These are phyloP conservation scores for Oryza officinalis DNA, from an alignment of 176 grass and related monocot genomes.

Conservation along the genomic window DNA sequence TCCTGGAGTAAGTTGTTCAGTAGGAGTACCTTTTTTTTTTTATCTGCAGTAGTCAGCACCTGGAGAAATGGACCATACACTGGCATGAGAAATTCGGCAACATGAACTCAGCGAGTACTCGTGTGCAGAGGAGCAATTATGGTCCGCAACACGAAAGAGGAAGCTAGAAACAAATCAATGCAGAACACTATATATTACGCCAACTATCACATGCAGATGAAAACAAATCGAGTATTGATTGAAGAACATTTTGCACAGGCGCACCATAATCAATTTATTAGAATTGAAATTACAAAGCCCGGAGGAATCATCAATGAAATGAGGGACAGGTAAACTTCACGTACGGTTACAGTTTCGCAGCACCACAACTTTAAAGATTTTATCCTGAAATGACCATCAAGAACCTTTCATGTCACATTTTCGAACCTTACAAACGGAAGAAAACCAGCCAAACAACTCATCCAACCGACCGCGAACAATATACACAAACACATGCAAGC, in stretches of 20 bases:
- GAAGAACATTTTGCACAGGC: not conserved
- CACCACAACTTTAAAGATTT: not conserved
- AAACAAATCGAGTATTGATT: not conserved
- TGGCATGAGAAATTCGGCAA: no score
- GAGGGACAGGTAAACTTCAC: no score
- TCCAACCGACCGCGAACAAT: not conserved
- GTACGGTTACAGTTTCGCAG: not conserved
- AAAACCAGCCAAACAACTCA: not conserved
- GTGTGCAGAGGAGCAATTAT: not conserved
- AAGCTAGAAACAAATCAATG: not conserved
- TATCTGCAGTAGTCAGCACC: no score
- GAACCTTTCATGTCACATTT: not conserved
- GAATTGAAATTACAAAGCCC: not conserved
- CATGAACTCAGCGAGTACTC: no score
- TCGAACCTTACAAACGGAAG: not conserved
- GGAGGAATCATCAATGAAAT: not conserved
- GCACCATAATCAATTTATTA: not conserved
- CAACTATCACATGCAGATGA: not conserved
- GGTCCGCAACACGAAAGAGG: no score
- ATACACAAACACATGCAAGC: not conserved
- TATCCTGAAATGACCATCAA: not conserved
- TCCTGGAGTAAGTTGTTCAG: not conserved
- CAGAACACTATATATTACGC: not conserved
- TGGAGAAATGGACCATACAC: not conserved
- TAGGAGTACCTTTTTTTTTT: no score